Evolutionary conservation across 176 grass and related monocot genomes (phyloP), one percentile per base, ranked within the genome.

Genomic region (Lolium rigidum): DNA sequence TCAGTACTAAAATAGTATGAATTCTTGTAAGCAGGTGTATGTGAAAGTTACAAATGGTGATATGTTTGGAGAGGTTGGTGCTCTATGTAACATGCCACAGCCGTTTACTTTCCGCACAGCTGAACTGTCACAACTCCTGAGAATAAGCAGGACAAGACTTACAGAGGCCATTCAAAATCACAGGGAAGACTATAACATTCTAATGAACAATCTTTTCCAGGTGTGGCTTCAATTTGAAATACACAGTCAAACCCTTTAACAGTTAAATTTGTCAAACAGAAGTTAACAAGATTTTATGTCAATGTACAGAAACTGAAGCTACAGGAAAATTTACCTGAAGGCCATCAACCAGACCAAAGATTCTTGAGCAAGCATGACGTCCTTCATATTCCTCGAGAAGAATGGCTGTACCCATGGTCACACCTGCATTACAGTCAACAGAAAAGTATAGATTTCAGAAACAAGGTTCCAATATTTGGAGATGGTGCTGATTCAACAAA

Each of bases 131-230:
- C 93, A 99, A 83, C 88, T 99, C 77, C 88, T 99, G 9, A 92
- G 92, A 82, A 69, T 99, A 81, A 91, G 92, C 58, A 94, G 83
- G 64, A 86, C 47, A 62, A 89, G 84, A 77, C 88, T 99, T 62
- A 84, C 26, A 84, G 91, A 87, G 58, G 85, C 90, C 86, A 93
- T 99, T 66, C 80, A 83, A 74, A 90, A 99, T 82, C 92, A 96
- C 74, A 64, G 17, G 66, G 88, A 93, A 65, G 93, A 94, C 55
- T 71, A 87, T 20, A 85, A 79, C 64, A 91, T 84, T 68, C 31
- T 99, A 87, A 96, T 90, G 82, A 91, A 92, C 22, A 99, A 94
- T 80, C 65, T 96, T 80, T 88, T 88, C 9, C 92, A 96, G 94
- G 97, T 99, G 92, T 37, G 51, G 21, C 35, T 86, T 86, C 59